These are phyloP conservation scores for Antitrichia curtipendula DNA, from an alignment of 225 moss, liverwort and hornwort species.

Conservation along the genomic window DNA sequence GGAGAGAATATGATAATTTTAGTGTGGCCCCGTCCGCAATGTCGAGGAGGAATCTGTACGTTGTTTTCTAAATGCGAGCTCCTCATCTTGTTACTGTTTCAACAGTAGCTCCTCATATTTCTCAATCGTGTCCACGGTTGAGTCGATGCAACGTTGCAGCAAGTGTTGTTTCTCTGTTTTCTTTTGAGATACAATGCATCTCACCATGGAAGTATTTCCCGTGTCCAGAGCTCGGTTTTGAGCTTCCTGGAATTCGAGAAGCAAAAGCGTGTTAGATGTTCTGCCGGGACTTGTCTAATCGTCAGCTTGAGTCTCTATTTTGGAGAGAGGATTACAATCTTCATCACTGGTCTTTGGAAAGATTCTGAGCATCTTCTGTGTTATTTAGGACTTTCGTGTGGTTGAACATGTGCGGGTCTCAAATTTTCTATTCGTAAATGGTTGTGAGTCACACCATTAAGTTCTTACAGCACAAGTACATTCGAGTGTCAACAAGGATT, in stretches of 20 bases:
- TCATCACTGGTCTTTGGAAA: neutral
- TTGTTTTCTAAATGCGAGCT: neutral
- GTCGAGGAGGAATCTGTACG: neutral
- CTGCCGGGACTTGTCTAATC: neutral
- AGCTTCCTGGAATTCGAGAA: neutral
- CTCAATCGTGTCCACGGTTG: neutral
- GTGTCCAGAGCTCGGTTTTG: neutral
- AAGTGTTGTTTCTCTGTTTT: neutral
- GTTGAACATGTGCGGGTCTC: neutral
- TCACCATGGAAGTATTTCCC: neutral
- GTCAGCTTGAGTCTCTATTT: neutral
- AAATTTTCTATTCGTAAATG: neutral
- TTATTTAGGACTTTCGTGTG: neutral
- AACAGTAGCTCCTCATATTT: neutral
- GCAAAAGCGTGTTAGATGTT: neutral
- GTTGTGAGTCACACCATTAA: neutral
- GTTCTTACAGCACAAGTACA: neutral
- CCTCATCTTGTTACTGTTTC: neutral
- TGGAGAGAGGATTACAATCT: neutral
- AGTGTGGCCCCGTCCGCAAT: neutral
- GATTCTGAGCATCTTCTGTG: neutral
- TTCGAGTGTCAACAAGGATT: neutral
- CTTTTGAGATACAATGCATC: neutral
- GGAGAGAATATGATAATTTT: neutral
- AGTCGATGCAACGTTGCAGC: neutral